These are phyloP conservation scores for Setomelanomma holmii DNA, from an alignment of 2,329 filamentous ascomycete genomes.

Conservation along the genomic window DNA sequence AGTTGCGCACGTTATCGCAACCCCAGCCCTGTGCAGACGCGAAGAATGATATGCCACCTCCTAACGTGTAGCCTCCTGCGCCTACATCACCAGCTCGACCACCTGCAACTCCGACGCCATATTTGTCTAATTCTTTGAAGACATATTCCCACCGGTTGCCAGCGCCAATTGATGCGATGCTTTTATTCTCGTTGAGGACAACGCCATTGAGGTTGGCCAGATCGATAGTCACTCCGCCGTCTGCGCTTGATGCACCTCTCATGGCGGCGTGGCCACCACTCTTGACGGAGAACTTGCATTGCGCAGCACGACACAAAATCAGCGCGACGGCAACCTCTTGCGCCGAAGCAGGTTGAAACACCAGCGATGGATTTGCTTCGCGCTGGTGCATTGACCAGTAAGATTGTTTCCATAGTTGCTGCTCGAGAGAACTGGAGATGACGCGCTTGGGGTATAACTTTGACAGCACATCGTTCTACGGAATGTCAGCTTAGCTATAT, in stretches of 20 bases:
- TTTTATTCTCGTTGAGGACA: conserved; percentile 22
- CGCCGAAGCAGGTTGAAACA: conserved; percentile 7
- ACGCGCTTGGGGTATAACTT: conserved; percentile 4
- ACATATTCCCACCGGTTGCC: conserved; percentile 40
- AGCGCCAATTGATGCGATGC: conserved; percentile 29
- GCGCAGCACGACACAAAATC: conserved; percentile 7
- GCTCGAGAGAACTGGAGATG: not conserved
- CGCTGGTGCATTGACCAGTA: conserved; percentile 6
- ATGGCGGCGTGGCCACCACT: conserved; percentile 51
- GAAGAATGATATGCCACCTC: conserved; percentile 43
- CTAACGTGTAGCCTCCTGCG: conserved; percentile 35
- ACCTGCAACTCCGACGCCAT: conserved; percentile 31
- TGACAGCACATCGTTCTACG: not conserved
- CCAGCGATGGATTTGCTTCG: not conserved
- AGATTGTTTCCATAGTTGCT: conserved; percentile 1
- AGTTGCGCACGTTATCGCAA: conserved; percentile 41
- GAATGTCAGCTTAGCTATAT: not conserved
- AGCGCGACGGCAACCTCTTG: conserved; percentile 6
- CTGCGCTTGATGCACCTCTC: conserved; percentile 48
- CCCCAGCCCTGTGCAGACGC: conserved; percentile 32
- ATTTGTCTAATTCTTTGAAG: conserved; percentile 29
- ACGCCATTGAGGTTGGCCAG: conserved; percentile 38
- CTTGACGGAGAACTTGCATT: conserved; percentile 49
- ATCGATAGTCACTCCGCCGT: conserved; percentile 51
- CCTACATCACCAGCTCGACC: conserved; percentile 31